A percentile compares a stretch with the other conserved stretches of the same genome.
Evolutionary conservation across 768 basidiomycete genomes (phyloP).

Genomic region (Trametes gibbosa): DNA sequence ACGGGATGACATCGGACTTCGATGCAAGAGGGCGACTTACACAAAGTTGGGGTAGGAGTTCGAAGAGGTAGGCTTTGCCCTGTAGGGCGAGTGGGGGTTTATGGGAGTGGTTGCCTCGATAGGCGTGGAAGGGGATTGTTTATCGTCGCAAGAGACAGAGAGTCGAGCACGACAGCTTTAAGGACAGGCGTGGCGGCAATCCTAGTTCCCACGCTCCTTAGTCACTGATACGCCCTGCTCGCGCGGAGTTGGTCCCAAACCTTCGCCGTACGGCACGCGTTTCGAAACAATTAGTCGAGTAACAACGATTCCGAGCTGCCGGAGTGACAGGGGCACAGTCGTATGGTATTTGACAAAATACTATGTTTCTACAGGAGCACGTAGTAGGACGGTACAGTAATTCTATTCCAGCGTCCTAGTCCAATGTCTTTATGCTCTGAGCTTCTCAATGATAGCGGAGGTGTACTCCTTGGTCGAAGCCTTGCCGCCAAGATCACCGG

Average conservation of each 20-base stretch:
- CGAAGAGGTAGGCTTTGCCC: slow-evolving; percentile 69
- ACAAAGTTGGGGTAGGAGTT: slow-evolving; percentile 37
- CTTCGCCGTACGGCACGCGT: not conserved
- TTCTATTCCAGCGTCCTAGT: slow-evolving; percentile 15
- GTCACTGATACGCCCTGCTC: slow-evolving; percentile 17
- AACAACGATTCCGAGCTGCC: not conserved
- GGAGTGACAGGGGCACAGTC: not conserved
- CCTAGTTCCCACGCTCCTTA: slow-evolving; percentile 19
- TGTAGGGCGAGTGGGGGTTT: slow-evolving; percentile 81
- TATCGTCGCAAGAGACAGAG: slow-evolving; percentile 38
- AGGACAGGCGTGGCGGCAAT: slow-evolving; percentile 19
- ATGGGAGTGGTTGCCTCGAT: slow-evolving; percentile 56
- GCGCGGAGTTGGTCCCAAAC: slow-evolving; percentile 5
- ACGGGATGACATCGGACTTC: slow-evolving; percentile 5
- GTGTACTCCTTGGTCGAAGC: slow-evolving; percentile 90
- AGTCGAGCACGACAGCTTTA: slow-evolving; percentile 25
- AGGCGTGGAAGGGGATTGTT: slow-evolving; percentile 51
- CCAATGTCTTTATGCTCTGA: slow-evolving; percentile 33
- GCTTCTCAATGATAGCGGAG: slow-evolving; percentile 76
- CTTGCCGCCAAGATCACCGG: slow-evolving; percentile 94
- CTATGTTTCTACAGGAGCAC: slow-evolving; percentile 8
- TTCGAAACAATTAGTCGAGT: slow-evolving; percentile 12
- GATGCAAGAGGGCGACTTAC: slow-evolving; percentile 15
- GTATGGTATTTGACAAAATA: not conserved
- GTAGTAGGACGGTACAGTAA: slow-evolving; percentile 18